A percentile compares a stretch with the other conserved stretches of the same genome.
Conservation (phyloP, 2,329 filamentous ascomycete genomes). For the Aspergillus novofumigatus region DNA sequence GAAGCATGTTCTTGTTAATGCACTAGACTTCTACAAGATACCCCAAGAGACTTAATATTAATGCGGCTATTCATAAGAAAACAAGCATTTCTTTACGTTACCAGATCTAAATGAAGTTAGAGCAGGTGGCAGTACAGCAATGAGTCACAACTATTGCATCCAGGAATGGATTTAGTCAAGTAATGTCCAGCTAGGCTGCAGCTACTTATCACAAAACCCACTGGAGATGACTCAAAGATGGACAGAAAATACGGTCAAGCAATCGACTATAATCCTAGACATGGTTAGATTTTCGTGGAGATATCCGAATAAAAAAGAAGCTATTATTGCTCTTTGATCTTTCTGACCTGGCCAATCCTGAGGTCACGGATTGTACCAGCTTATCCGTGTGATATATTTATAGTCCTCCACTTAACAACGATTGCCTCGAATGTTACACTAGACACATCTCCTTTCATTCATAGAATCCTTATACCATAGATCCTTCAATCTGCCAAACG, state of each 20-base stretch:
- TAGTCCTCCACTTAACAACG: neutral
- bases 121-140: neutral
- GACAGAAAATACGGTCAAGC: neutral
- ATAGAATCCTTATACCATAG: neutral
- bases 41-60: slow-evolving; percentile 7
- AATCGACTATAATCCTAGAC: neutral
- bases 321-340: neutral
- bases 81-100: neutral
- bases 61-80: neutral
- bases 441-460: neutral
- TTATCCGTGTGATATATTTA: neutral
- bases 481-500: neutral
- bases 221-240: neutral
- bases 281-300: neutral
- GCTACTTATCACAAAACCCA: neutral
- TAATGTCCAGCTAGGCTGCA: neutral
- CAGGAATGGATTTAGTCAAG: neutral
- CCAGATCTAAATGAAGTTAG: neutral
- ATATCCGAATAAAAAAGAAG: neutral
- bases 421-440: neutral
- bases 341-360: neutral
- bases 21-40: slow-evolving; percentile 16
- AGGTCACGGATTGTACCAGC: no score
- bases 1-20: slow-evolving; percentile 6
- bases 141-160: neutral